phyloP scores from a whole-genome alignment of 208 protist species.

The Crithidia bombi region DNA sequence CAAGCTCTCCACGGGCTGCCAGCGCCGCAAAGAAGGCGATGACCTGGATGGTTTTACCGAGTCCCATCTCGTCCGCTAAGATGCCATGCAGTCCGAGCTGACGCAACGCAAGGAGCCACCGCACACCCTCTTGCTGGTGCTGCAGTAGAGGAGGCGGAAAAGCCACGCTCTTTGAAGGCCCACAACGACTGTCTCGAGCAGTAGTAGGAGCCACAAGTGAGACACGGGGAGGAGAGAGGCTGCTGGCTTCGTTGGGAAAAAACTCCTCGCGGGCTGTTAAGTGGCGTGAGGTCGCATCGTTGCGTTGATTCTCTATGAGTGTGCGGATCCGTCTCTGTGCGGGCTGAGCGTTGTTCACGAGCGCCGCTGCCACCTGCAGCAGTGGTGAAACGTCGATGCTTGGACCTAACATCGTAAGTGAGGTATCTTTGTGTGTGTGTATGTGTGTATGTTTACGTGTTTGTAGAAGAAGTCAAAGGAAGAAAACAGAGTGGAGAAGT shows the following conservation, averaged over 20 bases:
- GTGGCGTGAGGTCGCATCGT: background rate
- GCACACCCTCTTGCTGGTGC: conserved; percentile 91
- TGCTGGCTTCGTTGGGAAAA: background rate
- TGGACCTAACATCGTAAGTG: too few species aligned
- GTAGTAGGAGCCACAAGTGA: too few species aligned
- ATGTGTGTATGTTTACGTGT: too few species aligned
- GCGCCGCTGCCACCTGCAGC: background rate
- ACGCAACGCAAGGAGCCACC: conserved; percentile 96
- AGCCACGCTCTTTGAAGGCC: background rate
- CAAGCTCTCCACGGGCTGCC: conserved; percentile 51
- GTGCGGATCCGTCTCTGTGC: conserved; percentile 1
- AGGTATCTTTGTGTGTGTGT: too few species aligned
- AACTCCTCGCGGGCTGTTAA: background rate
- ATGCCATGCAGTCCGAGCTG: conserved; percentile 78
- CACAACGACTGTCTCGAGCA: too few species aligned
- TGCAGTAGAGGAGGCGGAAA: conserved; percentile 72
- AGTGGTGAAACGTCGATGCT: too few species aligned
- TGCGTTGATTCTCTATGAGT: conserved; percentile 1
- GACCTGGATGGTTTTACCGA: conserved; percentile 97
- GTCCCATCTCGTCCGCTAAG: conserved; percentile 96
- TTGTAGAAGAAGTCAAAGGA: too few species aligned
- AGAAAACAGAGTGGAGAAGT: too few species aligned
- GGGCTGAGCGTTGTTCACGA: conserved; percentile 1
- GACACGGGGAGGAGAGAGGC: too few species aligned
- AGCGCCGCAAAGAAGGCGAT: conserved; percentile 88